Percentiles rank a stretch among this genome's conserved stretches.
Evolutionary conservation across 106 monocot species (phyloP).

Genomic region (Dactylorhiza incarnata): DNA sequence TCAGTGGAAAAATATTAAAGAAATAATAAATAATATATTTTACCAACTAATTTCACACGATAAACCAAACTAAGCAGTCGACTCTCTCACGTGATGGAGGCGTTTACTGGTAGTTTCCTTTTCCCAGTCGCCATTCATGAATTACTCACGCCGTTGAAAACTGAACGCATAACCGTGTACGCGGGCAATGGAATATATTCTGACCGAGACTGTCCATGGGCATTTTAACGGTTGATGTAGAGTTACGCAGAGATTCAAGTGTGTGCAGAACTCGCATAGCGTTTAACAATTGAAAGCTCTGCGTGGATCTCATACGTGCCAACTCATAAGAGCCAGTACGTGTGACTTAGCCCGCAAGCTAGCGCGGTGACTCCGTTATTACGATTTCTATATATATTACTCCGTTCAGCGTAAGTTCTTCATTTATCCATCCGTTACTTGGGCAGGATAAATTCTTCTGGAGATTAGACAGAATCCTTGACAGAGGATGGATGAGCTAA

Average conservation of each 20-base stretch:
- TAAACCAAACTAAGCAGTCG: background rate
- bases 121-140: background rate
- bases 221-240: background rate
- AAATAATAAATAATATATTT: background rate
- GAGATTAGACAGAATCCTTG: too few species aligned
- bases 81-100: background rate
- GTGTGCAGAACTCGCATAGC: background rate
- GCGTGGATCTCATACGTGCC: background rate
- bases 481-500: background rate
- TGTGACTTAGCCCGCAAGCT: background rate
- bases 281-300: background rate
- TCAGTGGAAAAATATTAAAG: background rate
- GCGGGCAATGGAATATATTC: background rate
- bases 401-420: too few species aligned
- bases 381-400: background rate
- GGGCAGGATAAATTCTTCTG: too few species aligned
- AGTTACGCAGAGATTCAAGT: background rate
- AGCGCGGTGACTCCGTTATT: background rate
- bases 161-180: background rate
- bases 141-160: background rate
- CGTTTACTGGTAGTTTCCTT: background rate
- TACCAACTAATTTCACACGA: background rate
- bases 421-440: too few species aligned
- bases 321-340: background rate
- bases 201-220: background rate